Evolutionary conservation across 495 filamentous ascomycete genomes (phyloP).

Genomic region (Physcia stellaris): DNA sequence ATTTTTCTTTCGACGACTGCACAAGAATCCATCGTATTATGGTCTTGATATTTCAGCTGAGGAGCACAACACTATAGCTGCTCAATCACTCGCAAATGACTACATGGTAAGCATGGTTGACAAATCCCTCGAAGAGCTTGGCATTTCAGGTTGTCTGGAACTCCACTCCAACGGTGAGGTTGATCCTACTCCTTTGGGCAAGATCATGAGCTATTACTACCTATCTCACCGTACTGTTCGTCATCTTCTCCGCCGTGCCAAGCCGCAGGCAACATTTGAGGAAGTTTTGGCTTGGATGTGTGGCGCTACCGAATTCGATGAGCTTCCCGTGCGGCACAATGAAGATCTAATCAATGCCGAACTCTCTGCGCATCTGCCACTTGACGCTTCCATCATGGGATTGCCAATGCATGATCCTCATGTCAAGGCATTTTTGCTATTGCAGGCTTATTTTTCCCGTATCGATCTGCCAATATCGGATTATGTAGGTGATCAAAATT

Average conservation of each 20-base stretch:
- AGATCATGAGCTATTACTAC: constrained; percentile 99
- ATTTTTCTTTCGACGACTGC: constrained; percentile 93
- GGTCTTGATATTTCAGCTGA: constrained; percentile 88
- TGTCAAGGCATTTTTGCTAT: constrained; percentile 85
- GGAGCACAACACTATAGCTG: constrained; percentile 79
- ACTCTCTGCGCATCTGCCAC: constrained; percentile 64
- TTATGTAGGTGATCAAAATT: constrained; percentile 88
- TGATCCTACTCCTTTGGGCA: constrained; percentile 77
- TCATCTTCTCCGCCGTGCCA: constrained; percentile 61
- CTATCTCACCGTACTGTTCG: constrained; percentile 92
- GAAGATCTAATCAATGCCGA: constrained; percentile 97
- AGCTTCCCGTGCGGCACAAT: constrained; percentile 96
- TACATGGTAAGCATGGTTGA: constrained; percentile 89
- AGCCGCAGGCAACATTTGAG: constrained; percentile 63
- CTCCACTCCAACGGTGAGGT: constrained; percentile 80
- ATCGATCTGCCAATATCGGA: constrained; percentile 89
- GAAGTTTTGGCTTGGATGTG: constrained; percentile 89
- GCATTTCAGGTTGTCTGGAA: constrained; percentile 66
- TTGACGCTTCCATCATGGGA: constrained; percentile 53
- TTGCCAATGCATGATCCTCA: constrained; percentile 97
- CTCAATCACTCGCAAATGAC: constrained; percentile 73
- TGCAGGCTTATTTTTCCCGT: constrained; percentile 90
- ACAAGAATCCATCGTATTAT: constrained; percentile 98
- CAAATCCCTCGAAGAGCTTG: constrained; percentile 66
- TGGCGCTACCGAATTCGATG: constrained; percentile 87